Conservation (phyloP, 1,139 yeast genomes). For the Yamadazyma friedrichii region DNA sequence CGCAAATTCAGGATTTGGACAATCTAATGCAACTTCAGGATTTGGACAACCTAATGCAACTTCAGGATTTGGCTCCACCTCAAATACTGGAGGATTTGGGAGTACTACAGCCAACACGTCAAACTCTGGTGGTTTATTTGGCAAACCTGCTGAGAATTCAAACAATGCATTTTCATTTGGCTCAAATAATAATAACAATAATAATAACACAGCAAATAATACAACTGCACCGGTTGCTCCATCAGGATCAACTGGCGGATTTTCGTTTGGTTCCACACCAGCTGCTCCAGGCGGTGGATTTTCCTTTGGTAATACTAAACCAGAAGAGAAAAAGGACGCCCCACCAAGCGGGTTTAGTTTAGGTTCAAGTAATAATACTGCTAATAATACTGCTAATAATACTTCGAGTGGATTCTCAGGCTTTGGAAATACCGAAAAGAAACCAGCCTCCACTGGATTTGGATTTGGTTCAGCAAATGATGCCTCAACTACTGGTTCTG, state of each 20-base stretch:
- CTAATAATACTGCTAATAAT: neutral
- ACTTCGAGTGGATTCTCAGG: slow-evolving; percentile 1
- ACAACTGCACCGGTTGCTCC: neutral
- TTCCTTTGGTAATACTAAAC: slow-evolving; percentile 6
- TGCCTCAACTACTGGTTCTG: neutral
- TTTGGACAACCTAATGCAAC: neutral
- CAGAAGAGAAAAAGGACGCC: slow-evolving; percentile 1
- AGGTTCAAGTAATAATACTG: slow-evolving; percentile 9
- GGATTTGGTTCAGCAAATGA: slow-evolving; percentile 15
- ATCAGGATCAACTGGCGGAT: neutral
- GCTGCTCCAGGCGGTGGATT: neutral
- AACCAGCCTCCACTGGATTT: slow-evolving; percentile 13
- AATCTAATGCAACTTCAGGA: neutral
- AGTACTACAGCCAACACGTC: neutral
- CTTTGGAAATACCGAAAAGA: slow-evolving; percentile 11
- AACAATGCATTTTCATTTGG: slow-evolving; percentile 4
- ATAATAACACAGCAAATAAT: too few species aligned
- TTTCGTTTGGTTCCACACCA: neutral
- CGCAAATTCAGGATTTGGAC: neutral
- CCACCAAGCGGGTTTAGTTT: slow-evolving; percentile 15
- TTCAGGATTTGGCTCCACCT: neutral
- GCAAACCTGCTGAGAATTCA: slow-evolving; percentile 1
- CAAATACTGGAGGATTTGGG: slow-evolving; percentile 6
- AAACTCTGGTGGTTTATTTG: slow-evolving; percentile 1
- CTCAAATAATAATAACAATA: neutral